These are phyloP conservation scores for Xylaria sp. DNA, from an alignment of 2,329 filamentous ascomycete species.

Conservation along the genomic window DNA sequence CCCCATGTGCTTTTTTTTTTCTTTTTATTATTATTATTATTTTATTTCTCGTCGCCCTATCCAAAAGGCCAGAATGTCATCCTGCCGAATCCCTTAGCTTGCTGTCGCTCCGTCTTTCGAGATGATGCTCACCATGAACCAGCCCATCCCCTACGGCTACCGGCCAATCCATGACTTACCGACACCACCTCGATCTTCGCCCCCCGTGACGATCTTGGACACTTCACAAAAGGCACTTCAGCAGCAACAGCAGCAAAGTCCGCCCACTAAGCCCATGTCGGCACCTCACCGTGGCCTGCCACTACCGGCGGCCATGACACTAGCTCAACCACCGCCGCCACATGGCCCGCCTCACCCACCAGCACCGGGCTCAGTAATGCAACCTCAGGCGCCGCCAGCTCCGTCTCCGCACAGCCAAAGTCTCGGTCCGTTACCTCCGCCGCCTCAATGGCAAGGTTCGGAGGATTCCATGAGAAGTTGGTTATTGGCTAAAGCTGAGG, in stretches of 20 bases:
- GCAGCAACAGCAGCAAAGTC: constrained; percentile 57
- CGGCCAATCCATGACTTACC: constrained; percentile 70
- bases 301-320: constrained; percentile 72
- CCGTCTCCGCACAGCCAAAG: constrained; percentile 54
- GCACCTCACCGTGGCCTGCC: constrained; percentile 75
- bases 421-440: constrained; percentile 68
- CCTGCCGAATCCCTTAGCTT: constrained; percentile 42
- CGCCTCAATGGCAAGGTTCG: constrained; percentile 72
- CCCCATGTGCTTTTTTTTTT: constrained; percentile 23
- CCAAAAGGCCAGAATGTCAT: constrained; percentile 39
- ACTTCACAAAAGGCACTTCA: constrained; percentile 54
- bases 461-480: constrained; percentile 78
- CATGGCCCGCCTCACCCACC: constrained; percentile 46
- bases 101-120: constrained; percentile 42
- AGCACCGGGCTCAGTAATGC: constrained; percentile 45
- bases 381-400: constrained; percentile 47
- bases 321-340: constrained; percentile 56
- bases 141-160: constrained; percentile 68
- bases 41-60: constrained; percentile 32
- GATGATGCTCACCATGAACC: constrained; percentile 71
- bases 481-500: constrained; percentile 76
- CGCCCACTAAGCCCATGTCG: constrained; percentile 69
- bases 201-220: constrained; percentile 63
- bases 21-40: not conserved
- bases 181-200: constrained; percentile 67